Percentiles rank a stretch among this genome's conserved stretches.
These are phyloP conservation scores for Lojkania enalia DNA, from an alignment of 2,329 filamentous ascomycete species.

Conservation along the genomic window DNA sequence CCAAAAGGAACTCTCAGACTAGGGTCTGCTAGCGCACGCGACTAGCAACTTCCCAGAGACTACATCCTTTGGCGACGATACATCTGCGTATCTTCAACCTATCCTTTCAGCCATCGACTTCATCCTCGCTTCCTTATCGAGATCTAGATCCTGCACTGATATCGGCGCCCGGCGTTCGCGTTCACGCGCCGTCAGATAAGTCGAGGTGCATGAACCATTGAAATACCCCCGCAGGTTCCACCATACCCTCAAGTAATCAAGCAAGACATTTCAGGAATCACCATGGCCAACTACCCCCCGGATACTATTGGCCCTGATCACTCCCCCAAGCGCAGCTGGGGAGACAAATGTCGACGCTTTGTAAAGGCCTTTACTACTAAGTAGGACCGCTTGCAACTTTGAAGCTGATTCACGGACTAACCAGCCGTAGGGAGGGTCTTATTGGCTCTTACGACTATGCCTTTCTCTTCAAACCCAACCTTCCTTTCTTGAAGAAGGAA, in stretches of 20 bases:
- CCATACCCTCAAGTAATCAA: slow-evolving; percentile 36
- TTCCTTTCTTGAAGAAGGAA: slow-evolving; percentile 76
- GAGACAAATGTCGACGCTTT: slow-evolving; percentile 46
- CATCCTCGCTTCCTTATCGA: slow-evolving; percentile 22
- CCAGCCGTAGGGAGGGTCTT: slow-evolving; percentile 64
- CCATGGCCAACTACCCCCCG: slow-evolving; percentile 47
- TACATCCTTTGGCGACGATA: slow-evolving; percentile 8
- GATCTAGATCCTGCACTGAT: slow-evolving; percentile 14
- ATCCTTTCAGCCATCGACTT: slow-evolving; percentile 22
- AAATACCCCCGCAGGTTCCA: slow-evolving; percentile 30
- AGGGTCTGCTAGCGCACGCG: slow-evolving; percentile 11
- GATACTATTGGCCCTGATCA: slow-evolving; percentile 52
- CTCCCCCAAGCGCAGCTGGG: slow-evolving; percentile 46
- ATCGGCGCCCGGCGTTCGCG: slow-evolving; percentile 18
- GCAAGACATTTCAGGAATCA: slow-evolving; percentile 5
- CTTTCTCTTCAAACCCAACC: slow-evolving; percentile 78
- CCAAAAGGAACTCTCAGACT: slow-evolving; percentile 18
- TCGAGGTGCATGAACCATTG: slow-evolving; percentile 17
- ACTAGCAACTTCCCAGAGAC: slow-evolving; percentile 9
- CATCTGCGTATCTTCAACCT: slow-evolving; percentile 19
- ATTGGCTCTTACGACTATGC: slow-evolving; percentile 88
- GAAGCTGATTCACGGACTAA: slow-evolving; percentile 12
- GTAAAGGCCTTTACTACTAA: slow-evolving; percentile 55
- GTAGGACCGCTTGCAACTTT: slow-evolving; percentile 30
- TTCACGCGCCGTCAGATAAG: slow-evolving; percentile 5